Percentiles rank a stretch among this genome's conserved stretches.
Conservation (phyloP, 2,329 filamentous ascomycete species). For the Talaromyces pinophilus region DNA sequence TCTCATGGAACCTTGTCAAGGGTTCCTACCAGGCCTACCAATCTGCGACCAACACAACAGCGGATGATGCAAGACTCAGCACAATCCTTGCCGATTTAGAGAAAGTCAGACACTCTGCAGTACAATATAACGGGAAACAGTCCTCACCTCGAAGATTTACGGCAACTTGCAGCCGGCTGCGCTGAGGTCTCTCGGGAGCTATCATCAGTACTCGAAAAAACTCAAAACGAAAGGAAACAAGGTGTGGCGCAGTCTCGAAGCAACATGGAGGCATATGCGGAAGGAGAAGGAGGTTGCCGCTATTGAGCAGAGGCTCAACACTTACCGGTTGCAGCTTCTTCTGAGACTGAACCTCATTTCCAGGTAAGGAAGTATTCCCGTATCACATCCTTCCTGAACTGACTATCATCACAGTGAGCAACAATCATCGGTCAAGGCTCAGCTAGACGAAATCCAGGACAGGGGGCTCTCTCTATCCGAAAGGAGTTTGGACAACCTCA, state of each 20-base stretch:
- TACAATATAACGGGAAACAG: conserved; percentile 16
- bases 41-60: conserved; percentile 14
- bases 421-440: conserved; percentile 10
- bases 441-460: conserved; percentile 2
- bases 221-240: conserved; percentile 22
- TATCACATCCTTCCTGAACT: not conserved
- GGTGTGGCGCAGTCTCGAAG: conserved; percentile 25
- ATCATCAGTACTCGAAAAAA: not conserved
- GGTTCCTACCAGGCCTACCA: conserved; percentile 24
- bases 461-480: not conserved
- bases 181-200: not conserved
- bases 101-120: not conserved
- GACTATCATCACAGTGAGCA: not conserved
- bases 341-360: conserved; percentile 25
- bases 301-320: conserved; percentile 23
- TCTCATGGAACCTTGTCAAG: conserved; percentile 27
- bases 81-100: conserved; percentile 4
- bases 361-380: conserved; percentile 8
- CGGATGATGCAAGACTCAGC: conserved; percentile 6
- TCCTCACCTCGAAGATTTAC: conserved; percentile 21
- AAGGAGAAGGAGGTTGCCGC: conserved; percentile 27
- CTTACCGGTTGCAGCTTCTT: conserved; percentile 26
- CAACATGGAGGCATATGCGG: conserved; percentile 25
- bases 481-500: not conserved
- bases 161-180: conserved; percentile 14